Conservation (phyloP, 2,329 filamentous ascomycete species). For the Rugonectria rugulosa region DNA sequence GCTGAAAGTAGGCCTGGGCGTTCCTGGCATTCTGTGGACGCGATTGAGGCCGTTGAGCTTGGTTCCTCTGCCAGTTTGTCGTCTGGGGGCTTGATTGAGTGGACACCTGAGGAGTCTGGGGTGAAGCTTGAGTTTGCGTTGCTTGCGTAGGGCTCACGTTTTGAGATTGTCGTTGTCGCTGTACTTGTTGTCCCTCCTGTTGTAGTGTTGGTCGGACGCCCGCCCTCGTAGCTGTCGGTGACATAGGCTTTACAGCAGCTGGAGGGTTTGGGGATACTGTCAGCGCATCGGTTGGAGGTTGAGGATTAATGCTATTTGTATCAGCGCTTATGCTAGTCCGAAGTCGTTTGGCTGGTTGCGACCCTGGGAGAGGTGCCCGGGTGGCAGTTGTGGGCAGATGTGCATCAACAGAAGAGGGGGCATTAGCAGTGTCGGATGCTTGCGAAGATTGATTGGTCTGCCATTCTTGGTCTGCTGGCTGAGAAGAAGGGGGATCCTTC, state of each 20-base stretch:
- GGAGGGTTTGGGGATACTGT: slow-evolving; percentile 22
- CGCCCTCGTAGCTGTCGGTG: slow-evolving; percentile 11
- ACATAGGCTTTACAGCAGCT: slow-evolving; percentile 17
- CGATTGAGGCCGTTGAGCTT: slow-evolving; percentile 1
- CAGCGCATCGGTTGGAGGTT: slow-evolving; percentile 15
- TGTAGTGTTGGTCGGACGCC: slow-evolving; percentile 21
- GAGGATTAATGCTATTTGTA: slow-evolving; percentile 14
- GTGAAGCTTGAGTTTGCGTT: slow-evolving; percentile 1
- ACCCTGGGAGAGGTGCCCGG: slow-evolving; percentile 12
- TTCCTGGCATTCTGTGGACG: slow-evolving; percentile 12
- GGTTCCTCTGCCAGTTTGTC: slow-evolving; percentile 5
- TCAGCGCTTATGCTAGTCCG: slow-evolving; percentile 26
- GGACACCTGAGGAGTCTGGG: background rate
- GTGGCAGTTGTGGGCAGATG: background rate
- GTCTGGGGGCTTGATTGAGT: background rate
- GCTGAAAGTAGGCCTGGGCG: slow-evolving; percentile 22
- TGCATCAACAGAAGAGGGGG: no score
- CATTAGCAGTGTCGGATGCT: no score
- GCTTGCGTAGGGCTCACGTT: slow-evolving; percentile 12
- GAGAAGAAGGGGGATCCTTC: slow-evolving; percentile 16
- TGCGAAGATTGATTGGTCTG: slow-evolving; percentile 1
- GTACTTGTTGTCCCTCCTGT: slow-evolving; percentile 5
- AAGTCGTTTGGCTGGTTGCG: slow-evolving; percentile 37
- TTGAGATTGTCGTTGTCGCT: slow-evolving; percentile 20
- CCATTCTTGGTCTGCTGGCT: background rate